phyloP scores from a whole-genome alignment of 1,139 yeast genomes.

The Entelexis sorbosivorans region DNA sequence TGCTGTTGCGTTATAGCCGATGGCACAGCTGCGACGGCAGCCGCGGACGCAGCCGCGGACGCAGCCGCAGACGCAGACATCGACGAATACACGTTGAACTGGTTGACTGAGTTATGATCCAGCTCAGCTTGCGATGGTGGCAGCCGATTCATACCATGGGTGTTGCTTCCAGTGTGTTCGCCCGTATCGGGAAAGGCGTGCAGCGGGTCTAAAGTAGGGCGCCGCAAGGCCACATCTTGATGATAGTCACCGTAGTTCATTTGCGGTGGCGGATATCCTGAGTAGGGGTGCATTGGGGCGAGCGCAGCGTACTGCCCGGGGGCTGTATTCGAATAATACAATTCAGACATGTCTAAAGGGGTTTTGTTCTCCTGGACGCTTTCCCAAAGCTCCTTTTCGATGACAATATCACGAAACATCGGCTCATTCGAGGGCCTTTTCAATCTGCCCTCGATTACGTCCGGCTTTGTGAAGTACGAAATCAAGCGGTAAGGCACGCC shows the following conservation, averaged over 20 bases:
- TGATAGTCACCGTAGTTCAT: not conserved
- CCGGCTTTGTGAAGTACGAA: conserved; percentile 47
- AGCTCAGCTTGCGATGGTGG: not conserved
- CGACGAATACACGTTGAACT: not conserved
- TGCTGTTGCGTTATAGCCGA: too few relatives aligned
- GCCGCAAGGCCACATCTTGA: not conserved
- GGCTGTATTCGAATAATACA: not conserved
- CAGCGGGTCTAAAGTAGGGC: not conserved
- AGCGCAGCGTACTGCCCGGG: not conserved
- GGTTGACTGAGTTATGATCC: not conserved
- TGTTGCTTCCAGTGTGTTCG: not conserved
- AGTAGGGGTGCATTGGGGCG: not conserved
- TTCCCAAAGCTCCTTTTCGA: conserved; percentile 52
- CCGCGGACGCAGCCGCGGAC: too few relatives aligned
- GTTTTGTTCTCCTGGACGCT: conserved; percentile 23
- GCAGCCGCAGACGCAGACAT: not conserved
- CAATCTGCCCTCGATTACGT: conserved; percentile 50
- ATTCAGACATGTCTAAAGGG: not conserved
- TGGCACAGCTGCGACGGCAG: too few relatives aligned
- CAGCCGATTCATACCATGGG: not conserved
- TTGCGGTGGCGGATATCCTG: not conserved
- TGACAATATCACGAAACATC: conserved; percentile 41
- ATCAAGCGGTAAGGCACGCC: conserved; percentile 59
- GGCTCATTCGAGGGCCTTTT: conserved; percentile 48
- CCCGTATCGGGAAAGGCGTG: not conserved